A percentile compares a stretch with the other conserved stretches of the same genome.
Conservation (phyloP, 768 basidiomycete species). For the Obba rivulosa region DNA sequence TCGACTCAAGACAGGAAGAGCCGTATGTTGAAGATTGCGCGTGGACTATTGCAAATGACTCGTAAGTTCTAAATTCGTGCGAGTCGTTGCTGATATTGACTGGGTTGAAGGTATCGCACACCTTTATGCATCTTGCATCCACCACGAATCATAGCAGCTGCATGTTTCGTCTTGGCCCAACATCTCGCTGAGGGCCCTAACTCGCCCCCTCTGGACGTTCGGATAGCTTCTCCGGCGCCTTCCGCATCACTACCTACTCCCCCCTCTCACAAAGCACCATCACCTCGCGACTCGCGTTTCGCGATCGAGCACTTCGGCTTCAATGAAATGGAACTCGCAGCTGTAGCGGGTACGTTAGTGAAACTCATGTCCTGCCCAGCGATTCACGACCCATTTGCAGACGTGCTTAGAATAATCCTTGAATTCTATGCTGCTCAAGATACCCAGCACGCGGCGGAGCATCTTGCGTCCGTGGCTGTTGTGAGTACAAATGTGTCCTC, state of each 20-base stretch:
- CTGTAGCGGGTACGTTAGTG: conserved; percentile 50
- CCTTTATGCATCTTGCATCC: conserved; percentile 70
- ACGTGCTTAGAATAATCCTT: conserved; percentile 57
- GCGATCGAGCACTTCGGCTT: conserved; percentile 66
- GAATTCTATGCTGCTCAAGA: conserved; percentile 73
- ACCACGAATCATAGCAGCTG: conserved; percentile 66
- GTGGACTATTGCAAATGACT: conserved; percentile 86
- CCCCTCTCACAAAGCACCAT: conserved; percentile 69
- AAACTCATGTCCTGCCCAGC: neutral
- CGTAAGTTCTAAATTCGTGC: conserved; percentile 41
- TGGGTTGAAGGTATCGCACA: conserved; percentile 58
- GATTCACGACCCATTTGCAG: conserved; percentile 31
- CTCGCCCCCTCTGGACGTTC: conserved; percentile 67
- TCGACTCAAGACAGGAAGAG: conserved; percentile 48
- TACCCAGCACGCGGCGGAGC: conserved; percentile 34
- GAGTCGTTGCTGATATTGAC: no score
- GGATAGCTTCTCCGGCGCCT: conserved; percentile 66
- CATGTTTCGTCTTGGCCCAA: conserved; percentile 76
- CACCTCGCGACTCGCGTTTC: conserved; percentile 64
- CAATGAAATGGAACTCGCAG: conserved; percentile 48
- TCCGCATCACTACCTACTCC: conserved; percentile 77
- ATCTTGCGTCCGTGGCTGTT: conserved; percentile 43
- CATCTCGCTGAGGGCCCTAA: conserved; percentile 67
- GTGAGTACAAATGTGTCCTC: conserved; percentile 33
- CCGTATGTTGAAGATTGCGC: conserved; percentile 61